phyloP scores from a whole-genome alignment of 2,329 filamentous ascomycete genomes.

The Paecilomyces formosus region DNA sequence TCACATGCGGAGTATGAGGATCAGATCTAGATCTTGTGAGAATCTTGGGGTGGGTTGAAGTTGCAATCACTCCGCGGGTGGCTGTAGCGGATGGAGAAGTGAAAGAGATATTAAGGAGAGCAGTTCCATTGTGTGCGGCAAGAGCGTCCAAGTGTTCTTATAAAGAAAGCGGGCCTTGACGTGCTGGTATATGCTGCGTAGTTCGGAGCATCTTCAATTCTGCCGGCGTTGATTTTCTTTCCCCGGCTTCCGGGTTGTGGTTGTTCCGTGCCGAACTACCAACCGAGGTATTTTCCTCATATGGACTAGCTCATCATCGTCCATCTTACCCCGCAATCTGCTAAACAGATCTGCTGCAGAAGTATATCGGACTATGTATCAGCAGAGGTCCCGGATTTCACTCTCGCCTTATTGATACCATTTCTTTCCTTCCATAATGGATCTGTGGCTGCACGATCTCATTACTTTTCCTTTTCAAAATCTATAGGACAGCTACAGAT shows the following conservation, averaged over 20 bases:
- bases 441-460: too few relatives aligned
- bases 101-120: constrained; percentile 1
- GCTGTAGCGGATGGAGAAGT: not conserved
- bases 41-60: not conserved
- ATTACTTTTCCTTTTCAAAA: too few relatives aligned
- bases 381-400: too few relatives aligned
- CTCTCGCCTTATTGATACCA: too few relatives aligned
- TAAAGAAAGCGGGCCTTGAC: constrained; percentile 7
- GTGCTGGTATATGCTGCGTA: constrained; percentile 41
- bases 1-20: not conserved
- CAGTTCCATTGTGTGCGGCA: constrained; percentile 5
- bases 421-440: too few relatives aligned
- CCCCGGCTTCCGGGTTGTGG: not conserved
- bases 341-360: too few relatives aligned
- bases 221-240: constrained; percentile 1
- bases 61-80: not conserved
- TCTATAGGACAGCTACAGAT: too few relatives aligned
- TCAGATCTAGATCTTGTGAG: not conserved
- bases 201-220: constrained; percentile 25
- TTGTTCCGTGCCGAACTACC: not conserved
- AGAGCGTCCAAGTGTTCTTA: constrained; percentile 5
- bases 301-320: not conserved
- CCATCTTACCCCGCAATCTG: too few relatives aligned
- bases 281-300: constrained; percentile 1
- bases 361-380: too few relatives aligned